A percentile compares a stretch with the other conserved stretches of the same genome.
Conservation (phyloP, 352 stramenopile genomes). For the Pythium sukuiense region DNA sequence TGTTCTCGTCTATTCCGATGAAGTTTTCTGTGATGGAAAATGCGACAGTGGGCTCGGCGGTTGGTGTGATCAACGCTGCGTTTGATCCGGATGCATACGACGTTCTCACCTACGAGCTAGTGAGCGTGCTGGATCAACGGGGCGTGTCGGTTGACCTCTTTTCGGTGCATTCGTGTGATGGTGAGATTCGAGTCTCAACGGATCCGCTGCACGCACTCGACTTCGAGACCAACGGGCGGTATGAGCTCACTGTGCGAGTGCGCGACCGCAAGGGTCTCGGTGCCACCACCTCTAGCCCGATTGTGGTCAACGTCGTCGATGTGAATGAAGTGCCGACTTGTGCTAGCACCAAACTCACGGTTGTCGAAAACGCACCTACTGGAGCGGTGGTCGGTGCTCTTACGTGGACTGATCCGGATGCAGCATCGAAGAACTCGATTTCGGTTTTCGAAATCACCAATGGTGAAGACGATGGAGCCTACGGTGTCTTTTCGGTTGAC, state of each 20-base stretch:
- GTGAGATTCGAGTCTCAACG: slow-evolving; percentile 41
- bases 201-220: slow-evolving; percentile 32
- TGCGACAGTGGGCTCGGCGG: slow-evolving; percentile 28
- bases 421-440: slow-evolving; percentile 38
- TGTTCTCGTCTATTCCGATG: slow-evolving; percentile 32
- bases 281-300: slow-evolving; percentile 16
- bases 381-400: slow-evolving; percentile 30
- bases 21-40: slow-evolving; percentile 43
- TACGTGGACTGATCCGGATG: slow-evolving; percentile 45
- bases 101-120: slow-evolving; percentile 40
- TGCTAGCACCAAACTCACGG: slow-evolving; percentile 2
- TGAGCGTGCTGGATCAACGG: slow-evolving; percentile 24
- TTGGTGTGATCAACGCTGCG: slow-evolving; percentile 35
- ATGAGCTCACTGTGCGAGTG: slow-evolving; percentile 38
- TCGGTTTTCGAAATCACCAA: slow-evolving; percentile 45
- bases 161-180: slow-evolving; percentile 54
- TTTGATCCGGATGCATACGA: slow-evolving; percentile 57
- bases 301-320: slow-evolving; percentile 29
- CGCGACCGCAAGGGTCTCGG: slow-evolving; percentile 45
- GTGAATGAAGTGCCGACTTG: slow-evolving; percentile 36
- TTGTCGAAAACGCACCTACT: slow-evolving; percentile 34
- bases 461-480: slow-evolving; percentile 11
- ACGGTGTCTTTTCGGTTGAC: slow-evolving; percentile 22
- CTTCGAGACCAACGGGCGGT: slow-evolving; percentile 36
- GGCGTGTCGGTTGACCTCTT: slow-evolving; percentile 48